A percentile compares a stretch with the other conserved stretches of the same genome.
These are phyloP conservation scores for Akebia trifoliata DNA, from an alignment of 164 flowering plant species.

Conservation along the genomic window DNA sequence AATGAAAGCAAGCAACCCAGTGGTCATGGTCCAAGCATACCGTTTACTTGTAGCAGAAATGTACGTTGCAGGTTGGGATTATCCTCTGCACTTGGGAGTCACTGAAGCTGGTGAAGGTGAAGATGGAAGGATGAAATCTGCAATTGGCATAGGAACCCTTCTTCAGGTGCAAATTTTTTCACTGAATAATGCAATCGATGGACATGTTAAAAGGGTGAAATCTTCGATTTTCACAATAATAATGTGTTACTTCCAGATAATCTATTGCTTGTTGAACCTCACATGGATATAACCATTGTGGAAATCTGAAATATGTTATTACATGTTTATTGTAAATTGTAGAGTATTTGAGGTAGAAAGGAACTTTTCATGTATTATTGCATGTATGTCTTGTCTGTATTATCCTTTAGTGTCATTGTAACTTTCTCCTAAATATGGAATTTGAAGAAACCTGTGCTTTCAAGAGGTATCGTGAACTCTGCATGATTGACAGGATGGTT, in stretches of 20 bases:
- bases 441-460: too few species aligned
- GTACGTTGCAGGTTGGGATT: slow-evolving; percentile 97
- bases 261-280: not conserved
- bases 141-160: slow-evolving; percentile 97
- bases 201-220: too few species aligned
- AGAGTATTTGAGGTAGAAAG: too few species aligned
- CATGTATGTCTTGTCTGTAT: too few species aligned
- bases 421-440: too few species aligned
- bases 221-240: too few species aligned
- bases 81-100: slow-evolving; percentile 94
- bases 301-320: not conserved
- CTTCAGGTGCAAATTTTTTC: slow-evolving; percentile 56
- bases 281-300: not conserved
- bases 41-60: slow-evolving; percentile 93
- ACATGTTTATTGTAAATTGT: too few species aligned
- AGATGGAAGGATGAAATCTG: slow-evolving; percentile 99
- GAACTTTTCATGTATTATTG: too few species aligned
- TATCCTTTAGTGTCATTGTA: too few species aligned
- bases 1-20: slow-evolving; percentile 99
- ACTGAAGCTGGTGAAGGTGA: slow-evolving; percentile 99
- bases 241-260: not conserved
- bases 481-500: slow-evolving; percentile 66
- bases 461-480: too few species aligned
- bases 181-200: not conserved
- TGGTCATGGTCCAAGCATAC: slow-evolving; percentile 95